Conservation (phyloP, 2,329 filamentous ascomycete genomes). For the Lecanicillium sp. region DNA sequence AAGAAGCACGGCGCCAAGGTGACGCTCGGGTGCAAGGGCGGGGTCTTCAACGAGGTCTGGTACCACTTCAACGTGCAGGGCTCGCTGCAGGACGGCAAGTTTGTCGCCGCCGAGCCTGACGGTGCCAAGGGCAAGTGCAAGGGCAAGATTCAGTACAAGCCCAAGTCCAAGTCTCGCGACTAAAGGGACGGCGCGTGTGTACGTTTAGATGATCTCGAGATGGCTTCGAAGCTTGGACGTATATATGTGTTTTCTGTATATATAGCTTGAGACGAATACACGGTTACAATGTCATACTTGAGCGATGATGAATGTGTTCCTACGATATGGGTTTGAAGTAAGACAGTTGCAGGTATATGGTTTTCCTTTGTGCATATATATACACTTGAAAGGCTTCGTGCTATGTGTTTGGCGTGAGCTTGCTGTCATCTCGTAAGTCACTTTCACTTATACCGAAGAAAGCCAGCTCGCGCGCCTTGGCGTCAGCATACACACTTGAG, state of each 20-base stretch:
- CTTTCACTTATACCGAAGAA: neutral
- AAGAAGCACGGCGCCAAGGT: slow-evolving; percentile 48
- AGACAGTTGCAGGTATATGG: too few species aligned
- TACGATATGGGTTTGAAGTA: too few species aligned
- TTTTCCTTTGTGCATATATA: too few species aligned
- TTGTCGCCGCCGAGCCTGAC: slow-evolving; percentile 49
- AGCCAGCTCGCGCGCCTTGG: neutral
- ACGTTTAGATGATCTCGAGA: neutral
- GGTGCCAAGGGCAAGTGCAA: slow-evolving; percentile 59
- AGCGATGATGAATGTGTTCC: too few species aligned
- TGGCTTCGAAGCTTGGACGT: neutral
- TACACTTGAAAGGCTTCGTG: too few species aligned
- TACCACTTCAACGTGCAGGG: slow-evolving; percentile 58
- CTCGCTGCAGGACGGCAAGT: slow-evolving; percentile 54
- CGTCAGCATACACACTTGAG: neutral
- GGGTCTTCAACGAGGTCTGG: slow-evolving; percentile 49
- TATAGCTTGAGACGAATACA: neutral
- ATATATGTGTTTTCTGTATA: slow-evolving; percentile 2
- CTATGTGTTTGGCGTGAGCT: neutral
- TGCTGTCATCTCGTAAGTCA: neutral
- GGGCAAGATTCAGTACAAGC: slow-evolving; percentile 58
- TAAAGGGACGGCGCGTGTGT: neutral
- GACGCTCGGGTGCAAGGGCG: slow-evolving; percentile 49
- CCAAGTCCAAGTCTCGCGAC: slow-evolving; percentile 40
- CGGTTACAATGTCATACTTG: too few species aligned